Conservation (phyloP, 1,139 yeast species). For the Kazachstania sp. region DNA sequence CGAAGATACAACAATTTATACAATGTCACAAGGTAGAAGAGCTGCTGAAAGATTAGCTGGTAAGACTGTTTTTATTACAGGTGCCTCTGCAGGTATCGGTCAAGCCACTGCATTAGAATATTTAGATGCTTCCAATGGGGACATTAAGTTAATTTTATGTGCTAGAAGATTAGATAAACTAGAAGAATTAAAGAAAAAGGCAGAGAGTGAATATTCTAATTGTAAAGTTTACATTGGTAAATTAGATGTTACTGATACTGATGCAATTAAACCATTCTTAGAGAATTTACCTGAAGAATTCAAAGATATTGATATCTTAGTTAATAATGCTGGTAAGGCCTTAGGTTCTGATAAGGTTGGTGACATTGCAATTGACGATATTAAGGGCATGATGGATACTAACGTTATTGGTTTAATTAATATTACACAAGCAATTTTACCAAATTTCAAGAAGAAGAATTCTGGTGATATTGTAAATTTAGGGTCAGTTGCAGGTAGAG, state of each 20-base stretch:
- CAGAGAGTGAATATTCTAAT: constrained; percentile 41
- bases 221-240: constrained; percentile 41
- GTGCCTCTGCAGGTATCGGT: constrained; percentile 54
- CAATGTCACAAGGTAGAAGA: constrained; percentile 36
- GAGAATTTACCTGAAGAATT: constrained; percentile 44
- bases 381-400: constrained; percentile 59
- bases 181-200: constrained; percentile 39
- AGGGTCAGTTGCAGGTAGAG: constrained; percentile 85
- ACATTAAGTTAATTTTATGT: constrained; percentile 53
- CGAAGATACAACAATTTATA: too few species aligned
- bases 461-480: constrained; percentile 73
- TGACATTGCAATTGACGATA: constrained; percentile 43
- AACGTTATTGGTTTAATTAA: constrained; percentile 67
- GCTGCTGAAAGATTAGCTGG: constrained; percentile 38
- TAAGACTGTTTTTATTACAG: constrained; percentile 36
- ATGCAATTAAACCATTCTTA: constrained; percentile 46
- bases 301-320: constrained; percentile 52
- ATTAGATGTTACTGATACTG: constrained; percentile 53
- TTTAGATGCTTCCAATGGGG: constrained; percentile 60
- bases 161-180: constrained; percentile 61
- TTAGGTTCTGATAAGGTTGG: constrained; percentile 63
- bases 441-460: constrained; percentile 46
- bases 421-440: constrained; percentile 58
- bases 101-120: constrained; percentile 69
- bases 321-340: constrained; percentile 82